phyloP scores from a whole-genome alignment of 495 filamentous ascomycete species.

The Xylaria curta region DNA sequence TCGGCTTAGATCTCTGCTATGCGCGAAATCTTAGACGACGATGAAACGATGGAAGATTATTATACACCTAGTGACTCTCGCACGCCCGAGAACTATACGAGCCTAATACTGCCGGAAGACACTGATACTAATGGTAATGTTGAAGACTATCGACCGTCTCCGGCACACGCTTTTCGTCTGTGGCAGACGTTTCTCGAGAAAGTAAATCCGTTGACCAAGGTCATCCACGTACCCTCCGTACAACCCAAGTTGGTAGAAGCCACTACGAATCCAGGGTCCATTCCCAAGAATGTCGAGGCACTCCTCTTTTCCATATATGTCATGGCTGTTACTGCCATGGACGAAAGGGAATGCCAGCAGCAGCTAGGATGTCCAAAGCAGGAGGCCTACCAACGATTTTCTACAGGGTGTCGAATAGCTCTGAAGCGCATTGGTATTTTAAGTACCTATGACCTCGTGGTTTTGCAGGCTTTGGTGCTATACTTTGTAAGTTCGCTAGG shows the following conservation, averaged over 20 bases:
- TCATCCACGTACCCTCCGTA: conserved; percentile 71
- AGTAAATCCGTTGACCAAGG: conserved; percentile 72
- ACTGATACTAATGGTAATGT: conserved; percentile 33
- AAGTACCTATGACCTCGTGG: conserved; percentile 57
- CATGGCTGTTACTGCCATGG: conserved; percentile 53
- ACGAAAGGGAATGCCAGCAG: conserved; percentile 55
- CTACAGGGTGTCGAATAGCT: conserved; percentile 51
- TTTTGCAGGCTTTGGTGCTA: conserved; percentile 60
- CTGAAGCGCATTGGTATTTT: conserved; percentile 58
- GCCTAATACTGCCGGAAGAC: conserved; percentile 44
- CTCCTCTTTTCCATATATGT: conserved; percentile 61
- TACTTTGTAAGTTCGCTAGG: conserved; percentile 52
- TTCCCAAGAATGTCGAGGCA: conserved; percentile 58
- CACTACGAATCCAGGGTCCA: conserved; percentile 40
- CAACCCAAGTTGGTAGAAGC: conserved; percentile 59
- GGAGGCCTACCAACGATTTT: conserved; percentile 48
- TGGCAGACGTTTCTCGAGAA: conserved; percentile 74
- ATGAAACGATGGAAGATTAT: conserved; percentile 42
- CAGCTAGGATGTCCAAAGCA: conserved; percentile 55
- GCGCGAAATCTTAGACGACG: conserved; percentile 53
- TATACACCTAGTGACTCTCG: conserved; percentile 38
- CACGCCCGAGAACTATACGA: conserved; percentile 48
- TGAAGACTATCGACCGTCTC: conserved; percentile 63
- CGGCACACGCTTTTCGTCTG: conserved; percentile 69
- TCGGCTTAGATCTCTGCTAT: conserved; percentile 50